Conservation (phyloP, 2,329 filamentous ascomycete genomes). For the Nannizziopsis barbatae region DNA sequence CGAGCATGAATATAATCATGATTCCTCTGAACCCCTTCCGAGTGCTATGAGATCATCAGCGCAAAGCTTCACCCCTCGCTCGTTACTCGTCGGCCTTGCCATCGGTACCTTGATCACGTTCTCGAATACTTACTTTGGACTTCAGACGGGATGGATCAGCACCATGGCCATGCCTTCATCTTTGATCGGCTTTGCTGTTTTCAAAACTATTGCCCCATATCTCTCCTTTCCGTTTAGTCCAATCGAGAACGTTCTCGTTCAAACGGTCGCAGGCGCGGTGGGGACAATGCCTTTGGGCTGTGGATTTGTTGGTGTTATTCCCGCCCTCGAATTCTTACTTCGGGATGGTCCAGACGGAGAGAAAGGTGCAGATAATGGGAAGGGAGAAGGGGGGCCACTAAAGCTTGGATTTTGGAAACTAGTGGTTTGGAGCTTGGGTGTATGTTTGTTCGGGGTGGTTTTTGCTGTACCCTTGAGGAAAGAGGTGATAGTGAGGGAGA, state of each 20-base stretch:
- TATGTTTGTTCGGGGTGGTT: conserved; percentile 93
- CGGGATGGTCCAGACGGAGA: conserved; percentile 67
- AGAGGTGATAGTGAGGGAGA: conserved; percentile 87
- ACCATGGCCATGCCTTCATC: conserved; percentile 97
- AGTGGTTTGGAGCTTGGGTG: conserved; percentile 78
- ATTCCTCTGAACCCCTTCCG: not conserved
- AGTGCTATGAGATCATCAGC: conserved; percentile 20
- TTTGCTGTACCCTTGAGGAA: conserved; percentile 85
- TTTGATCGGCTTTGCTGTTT: conserved; percentile 87
- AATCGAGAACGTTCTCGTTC: conserved; percentile 91
- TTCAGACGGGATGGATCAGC: conserved; percentile 74
- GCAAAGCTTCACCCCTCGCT: conserved; percentile 70
- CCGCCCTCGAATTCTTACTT: conserved; percentile 79
- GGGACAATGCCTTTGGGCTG: conserved; percentile 95
- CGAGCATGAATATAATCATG: not conserved
- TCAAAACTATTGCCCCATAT: conserved; percentile 63
- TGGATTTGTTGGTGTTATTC: conserved; percentile 89
- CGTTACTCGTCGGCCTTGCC: conserved; percentile 63
- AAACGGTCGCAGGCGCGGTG: conserved; percentile 89
- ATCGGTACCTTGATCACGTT: conserved; percentile 91
- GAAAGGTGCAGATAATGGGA: conserved; percentile 52
- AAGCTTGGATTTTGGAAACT: conserved; percentile 62
- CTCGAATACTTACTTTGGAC: conserved; percentile 97
- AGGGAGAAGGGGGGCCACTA: conserved; percentile 68
- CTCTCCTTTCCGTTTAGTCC: conserved; percentile 76